These are phyloP conservation scores for Suillus cothurnatus DNA, from an alignment of 768 basidiomycete genomes.

Conservation along the genomic window DNA sequence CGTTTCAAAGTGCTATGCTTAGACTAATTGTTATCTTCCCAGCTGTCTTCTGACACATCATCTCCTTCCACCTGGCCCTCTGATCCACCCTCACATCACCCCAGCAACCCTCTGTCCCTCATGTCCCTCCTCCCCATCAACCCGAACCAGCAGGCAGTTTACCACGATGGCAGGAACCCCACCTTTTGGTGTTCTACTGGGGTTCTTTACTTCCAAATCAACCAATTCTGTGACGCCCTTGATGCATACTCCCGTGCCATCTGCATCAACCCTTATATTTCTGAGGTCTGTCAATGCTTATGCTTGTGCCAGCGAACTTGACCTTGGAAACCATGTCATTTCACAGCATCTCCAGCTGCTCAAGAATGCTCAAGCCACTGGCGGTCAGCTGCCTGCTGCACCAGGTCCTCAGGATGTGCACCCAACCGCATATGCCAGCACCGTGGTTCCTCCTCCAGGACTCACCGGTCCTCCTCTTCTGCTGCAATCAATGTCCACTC, in stretches of 20 bases:
- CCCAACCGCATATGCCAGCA: slow-evolving; percentile 88
- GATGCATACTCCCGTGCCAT: slow-evolving; percentile 98
- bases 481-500: slow-evolving; percentile 46
- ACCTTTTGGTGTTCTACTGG: slow-evolving; percentile 99
- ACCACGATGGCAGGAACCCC: slow-evolving; percentile 97
- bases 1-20: no score
- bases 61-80: no score
- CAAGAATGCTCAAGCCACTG: slow-evolving; percentile 76
- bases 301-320: slow-evolving; percentile 90
- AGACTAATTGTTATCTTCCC: no score
- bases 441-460: slow-evolving; percentile 69
- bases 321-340: slow-evolving; percentile 83
- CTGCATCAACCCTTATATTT: no score
- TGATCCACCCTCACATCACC: no score
- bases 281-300: slow-evolving; percentile 88
- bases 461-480: slow-evolving; percentile 69
- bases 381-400: slow-evolving; percentile 77
- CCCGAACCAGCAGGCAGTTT: slow-evolving; percentile 90
- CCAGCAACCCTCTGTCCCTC: no score
- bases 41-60: no score
- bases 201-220: slow-evolving; percentile 99
- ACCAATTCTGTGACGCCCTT: slow-evolving; percentile 97
- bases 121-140: no score
- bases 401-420: slow-evolving; percentile 96
- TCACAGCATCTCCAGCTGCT: slow-evolving; percentile 77